Conservation (phyloP, 352 stramenopile genomes). For the Phytopythium delawarense region DNA sequence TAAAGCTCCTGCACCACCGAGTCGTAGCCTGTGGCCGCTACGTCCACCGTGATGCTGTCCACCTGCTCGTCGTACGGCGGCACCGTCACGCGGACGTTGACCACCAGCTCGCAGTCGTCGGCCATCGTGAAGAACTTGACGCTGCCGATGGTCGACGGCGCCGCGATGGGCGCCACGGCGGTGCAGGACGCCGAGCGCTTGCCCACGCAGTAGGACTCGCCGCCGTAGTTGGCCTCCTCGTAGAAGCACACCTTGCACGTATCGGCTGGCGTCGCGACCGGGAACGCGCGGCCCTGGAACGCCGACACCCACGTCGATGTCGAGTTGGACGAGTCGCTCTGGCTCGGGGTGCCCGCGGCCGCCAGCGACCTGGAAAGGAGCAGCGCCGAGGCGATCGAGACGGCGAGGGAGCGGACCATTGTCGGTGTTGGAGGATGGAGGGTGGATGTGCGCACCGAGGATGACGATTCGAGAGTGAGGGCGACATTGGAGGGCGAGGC, state of each 20-base stretch:
- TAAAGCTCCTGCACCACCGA: slow-evolving; percentile 36
- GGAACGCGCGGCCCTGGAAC: slow-evolving; percentile 5
- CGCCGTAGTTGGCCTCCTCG: slow-evolving; percentile 27
- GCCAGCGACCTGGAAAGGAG: slow-evolving; percentile 8
- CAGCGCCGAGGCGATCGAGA: slow-evolving; percentile 2
- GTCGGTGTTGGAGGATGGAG: not conserved
- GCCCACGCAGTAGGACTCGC: slow-evolving; percentile 30
- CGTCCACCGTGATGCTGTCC: slow-evolving; percentile 22
- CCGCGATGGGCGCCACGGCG: slow-evolving; percentile 26
- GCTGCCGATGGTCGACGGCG: slow-evolving; percentile 34
- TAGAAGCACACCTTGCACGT: slow-evolving; percentile 43
- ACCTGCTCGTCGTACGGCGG: slow-evolving; percentile 31
- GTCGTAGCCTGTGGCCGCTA: slow-evolving; percentile 28
- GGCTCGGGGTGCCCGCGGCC: slow-evolving; percentile 1
- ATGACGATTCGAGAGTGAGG: not conserved
- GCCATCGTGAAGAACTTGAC: slow-evolving; percentile 30
- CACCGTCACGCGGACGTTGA: slow-evolving; percentile 33
- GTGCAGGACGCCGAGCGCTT: slow-evolving; percentile 20
- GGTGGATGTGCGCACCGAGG: not conserved
- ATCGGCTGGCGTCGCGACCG: slow-evolving; percentile 12
- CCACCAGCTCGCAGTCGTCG: slow-evolving; percentile 28
- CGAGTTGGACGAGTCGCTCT: slow-evolving; percentile 2
- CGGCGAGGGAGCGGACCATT: slow-evolving; percentile 2
- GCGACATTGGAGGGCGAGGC: not conserved
- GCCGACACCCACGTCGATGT: not conserved